These are phyloP conservation scores for Scheffersomyces parashehatae DNA, from an alignment of 1,139 yeast species.

Conservation along the genomic window DNA sequence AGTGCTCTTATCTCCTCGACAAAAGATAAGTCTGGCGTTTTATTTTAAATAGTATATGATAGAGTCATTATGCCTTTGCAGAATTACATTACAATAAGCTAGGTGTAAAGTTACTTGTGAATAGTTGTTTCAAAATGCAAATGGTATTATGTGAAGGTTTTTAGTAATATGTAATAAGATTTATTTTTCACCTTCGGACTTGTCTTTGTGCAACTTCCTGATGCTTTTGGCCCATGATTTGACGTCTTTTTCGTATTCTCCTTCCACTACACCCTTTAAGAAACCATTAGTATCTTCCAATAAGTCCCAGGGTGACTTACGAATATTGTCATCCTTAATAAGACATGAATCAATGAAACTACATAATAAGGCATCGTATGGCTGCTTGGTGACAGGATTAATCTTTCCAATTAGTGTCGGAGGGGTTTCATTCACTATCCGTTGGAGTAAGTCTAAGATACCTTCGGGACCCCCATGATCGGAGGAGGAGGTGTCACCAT, in stretches of 20 bases:
- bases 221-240: slow-evolving; percentile 52
- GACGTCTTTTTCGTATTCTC: slow-evolving; percentile 44
- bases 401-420: slow-evolving; percentile 54
- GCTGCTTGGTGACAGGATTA: slow-evolving; percentile 24
- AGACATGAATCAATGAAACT: slow-evolving; percentile 70
- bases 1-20: too few species aligned
- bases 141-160: too few species aligned
- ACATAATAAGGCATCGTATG: slow-evolving; percentile 48
- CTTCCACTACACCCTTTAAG: slow-evolving; percentile 42
- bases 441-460: slow-evolving; percentile 81
- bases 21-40: neutral
- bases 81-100: too few species aligned
- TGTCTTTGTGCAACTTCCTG: slow-evolving; percentile 32
- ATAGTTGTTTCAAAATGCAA: too few species aligned
- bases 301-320: slow-evolving; percentile 66
- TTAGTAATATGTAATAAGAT: neutral
- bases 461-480: slow-evolving; percentile 65
- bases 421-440: slow-evolving; percentile 91
- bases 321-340: slow-evolving; percentile 58
- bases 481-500: slow-evolving; percentile 13
- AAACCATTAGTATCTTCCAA: slow-evolving; percentile 42
- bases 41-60: neutral
- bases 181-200: slow-evolving; percentile 6
- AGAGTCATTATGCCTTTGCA: too few species aligned
- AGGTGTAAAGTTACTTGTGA: too few species aligned